Evolutionary conservation across 2,329 filamentous ascomycete genomes (phyloP).

Genomic region (Beauveria sp.): DNA sequence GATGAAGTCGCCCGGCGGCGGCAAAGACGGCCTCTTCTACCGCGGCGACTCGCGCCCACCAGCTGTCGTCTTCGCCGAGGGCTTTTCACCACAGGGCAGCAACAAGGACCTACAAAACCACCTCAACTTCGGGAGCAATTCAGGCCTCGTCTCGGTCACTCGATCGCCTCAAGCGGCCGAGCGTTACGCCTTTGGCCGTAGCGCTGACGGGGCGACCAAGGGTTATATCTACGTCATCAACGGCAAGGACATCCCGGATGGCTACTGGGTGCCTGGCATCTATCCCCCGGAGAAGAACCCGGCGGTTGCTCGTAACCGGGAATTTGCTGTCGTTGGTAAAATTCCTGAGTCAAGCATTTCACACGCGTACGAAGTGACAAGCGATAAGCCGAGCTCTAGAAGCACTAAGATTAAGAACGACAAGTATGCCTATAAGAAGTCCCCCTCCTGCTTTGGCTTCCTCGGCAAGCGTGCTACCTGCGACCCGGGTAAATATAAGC

Average conservation of each 20-base stretch:
- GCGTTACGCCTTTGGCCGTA: constrained; percentile 7
- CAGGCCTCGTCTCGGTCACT: constrained; percentile 5
- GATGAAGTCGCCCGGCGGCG: neutral
- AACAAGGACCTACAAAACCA: constrained; percentile 2
- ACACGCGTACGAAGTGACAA: neutral
- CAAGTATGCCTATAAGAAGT: neutral
- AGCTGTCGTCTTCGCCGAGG: neutral
- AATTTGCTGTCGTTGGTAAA: neutral
- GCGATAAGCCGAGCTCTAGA: neutral
- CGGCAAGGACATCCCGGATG: neutral
- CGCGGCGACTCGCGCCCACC: constrained; percentile 10
- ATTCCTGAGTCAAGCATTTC: neutral
- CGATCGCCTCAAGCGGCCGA: neutral
- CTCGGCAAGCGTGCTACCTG: neutral
- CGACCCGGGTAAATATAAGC: neutral
- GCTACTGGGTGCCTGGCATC: constrained; percentile 12
- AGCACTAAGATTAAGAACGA: neutral
- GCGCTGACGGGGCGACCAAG: neutral
- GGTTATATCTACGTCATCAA: constrained; percentile 11
- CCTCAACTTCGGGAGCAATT: neutral
- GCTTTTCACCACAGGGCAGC: constrained; percentile 1
- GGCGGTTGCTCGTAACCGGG: neutral
- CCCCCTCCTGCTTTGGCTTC: neutral
- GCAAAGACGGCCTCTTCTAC: constrained; percentile 6
- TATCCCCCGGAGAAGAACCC: neutral